phyloP scores from a whole-genome alignment of 2,329 filamentous ascomycete species.

The Stachybotrys chlorohalonatus region DNA sequence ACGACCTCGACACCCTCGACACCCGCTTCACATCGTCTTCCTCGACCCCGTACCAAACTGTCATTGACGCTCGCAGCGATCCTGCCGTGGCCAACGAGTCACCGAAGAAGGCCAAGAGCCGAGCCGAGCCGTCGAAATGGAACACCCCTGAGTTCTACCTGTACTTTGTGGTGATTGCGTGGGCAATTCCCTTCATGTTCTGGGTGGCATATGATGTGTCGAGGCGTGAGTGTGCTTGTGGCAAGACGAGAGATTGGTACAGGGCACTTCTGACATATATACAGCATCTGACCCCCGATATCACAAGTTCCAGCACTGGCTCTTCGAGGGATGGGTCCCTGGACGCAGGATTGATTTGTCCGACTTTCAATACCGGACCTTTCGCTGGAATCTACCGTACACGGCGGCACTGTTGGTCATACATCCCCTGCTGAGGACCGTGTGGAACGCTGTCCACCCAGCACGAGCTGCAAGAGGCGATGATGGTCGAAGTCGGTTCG shows the following conservation, averaged over 20 bases:
- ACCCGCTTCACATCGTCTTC: conserved; percentile 61
- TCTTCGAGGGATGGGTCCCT: conserved; percentile 82
- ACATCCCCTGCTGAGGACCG: conserved; percentile 69
- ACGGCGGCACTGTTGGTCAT: conserved; percentile 63
- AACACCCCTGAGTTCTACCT: conserved; percentile 75
- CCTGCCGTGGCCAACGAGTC: conserved; percentile 21
- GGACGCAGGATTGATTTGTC: conserved; percentile 89
- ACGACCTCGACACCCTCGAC: conserved; percentile 55
- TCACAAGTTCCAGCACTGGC: conserved; percentile 57
- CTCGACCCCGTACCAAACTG: conserved; percentile 53
- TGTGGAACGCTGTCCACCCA: conserved; percentile 53
- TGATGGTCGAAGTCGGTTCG: conserved; percentile 47
- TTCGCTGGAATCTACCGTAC: conserved; percentile 79
- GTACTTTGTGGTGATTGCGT: conserved; percentile 62
- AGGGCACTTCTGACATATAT: conserved; percentile 7
- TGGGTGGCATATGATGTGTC: conserved; percentile 84
- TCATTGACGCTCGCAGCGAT: conserved; percentile 41
- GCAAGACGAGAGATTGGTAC: background rate
- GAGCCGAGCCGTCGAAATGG: conserved; percentile 65
- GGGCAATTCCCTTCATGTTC: conserved; percentile 76
- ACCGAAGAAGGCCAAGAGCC: conserved; percentile 26
- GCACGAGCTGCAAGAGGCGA: conserved; percentile 20
- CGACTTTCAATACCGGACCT: conserved; percentile 77
- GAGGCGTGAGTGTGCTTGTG: conserved; percentile 45
- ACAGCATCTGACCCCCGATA: conserved; percentile 77